These are phyloP conservation scores for Conidiobolus incongruus DNA, from an alignment of 371 early-diverging fungal genomes.

Conservation along the genomic window DNA sequence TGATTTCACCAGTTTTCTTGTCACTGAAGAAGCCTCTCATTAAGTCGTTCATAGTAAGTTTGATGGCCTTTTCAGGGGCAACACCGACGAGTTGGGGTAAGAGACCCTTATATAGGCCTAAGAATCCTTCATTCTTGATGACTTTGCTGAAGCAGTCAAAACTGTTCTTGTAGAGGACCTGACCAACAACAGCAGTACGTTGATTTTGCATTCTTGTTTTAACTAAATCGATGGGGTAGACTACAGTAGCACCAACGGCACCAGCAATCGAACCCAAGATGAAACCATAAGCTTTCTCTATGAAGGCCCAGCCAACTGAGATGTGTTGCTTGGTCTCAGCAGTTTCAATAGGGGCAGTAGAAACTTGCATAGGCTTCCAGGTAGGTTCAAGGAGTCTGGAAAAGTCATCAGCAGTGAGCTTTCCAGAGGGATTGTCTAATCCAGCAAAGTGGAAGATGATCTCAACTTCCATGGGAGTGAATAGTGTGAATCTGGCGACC, in stretches of 20 bases:
- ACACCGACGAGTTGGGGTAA: slow-evolving; percentile 73
- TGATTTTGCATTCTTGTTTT: slow-evolving; percentile 98
- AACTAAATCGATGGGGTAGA: slow-evolving; percentile 94
- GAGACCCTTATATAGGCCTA: slow-evolving; percentile 85
- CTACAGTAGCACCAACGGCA: slow-evolving; percentile 85
- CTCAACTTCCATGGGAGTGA: slow-evolving; percentile 67
- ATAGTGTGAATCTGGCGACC: slow-evolving; percentile 31
- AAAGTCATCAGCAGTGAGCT: slow-evolving; percentile 29
- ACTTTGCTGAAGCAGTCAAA: slow-evolving; percentile 63
- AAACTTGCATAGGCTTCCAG: slow-evolving; percentile 16
- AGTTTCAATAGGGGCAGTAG: slow-evolving; percentile 4
- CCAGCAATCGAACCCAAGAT: slow-evolving; percentile 80
- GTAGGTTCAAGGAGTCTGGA: slow-evolving; percentile 35
- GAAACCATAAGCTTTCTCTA: slow-evolving; percentile 40
- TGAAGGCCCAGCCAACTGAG: slow-evolving; percentile 13
- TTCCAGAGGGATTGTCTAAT: slow-evolving; percentile 27
- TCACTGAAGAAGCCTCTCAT: slow-evolving; percentile 49
- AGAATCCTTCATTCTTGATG: slow-evolving; percentile 70
- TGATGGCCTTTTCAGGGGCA: slow-evolving; percentile 95
- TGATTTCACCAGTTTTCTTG: slow-evolving; percentile 38
- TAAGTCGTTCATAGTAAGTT: slow-evolving; percentile 89
- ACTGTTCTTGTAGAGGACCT: slow-evolving; percentile 80
- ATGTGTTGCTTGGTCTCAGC: slow-evolving; percentile 7
- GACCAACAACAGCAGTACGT: slow-evolving; percentile 74
- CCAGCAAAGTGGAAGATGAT: slow-evolving; percentile 61